These are phyloP conservation scores for Barnettozyma californica DNA, from an alignment of 805 yeast species.

Conservation along the genomic window DNA sequence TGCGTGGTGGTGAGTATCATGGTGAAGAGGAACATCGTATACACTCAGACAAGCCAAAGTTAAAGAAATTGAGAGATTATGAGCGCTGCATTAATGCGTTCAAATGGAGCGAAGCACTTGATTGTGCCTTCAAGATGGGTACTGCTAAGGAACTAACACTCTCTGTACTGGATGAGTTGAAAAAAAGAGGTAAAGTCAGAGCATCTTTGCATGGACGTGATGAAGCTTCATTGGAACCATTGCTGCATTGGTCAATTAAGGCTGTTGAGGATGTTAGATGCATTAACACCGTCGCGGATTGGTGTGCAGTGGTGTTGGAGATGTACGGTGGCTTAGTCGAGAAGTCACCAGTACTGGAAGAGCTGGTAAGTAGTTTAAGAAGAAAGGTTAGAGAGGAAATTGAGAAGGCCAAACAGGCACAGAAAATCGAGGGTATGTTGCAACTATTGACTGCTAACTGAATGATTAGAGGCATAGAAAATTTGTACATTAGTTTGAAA, in stretches of 20 bases:
- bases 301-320: slow-evolving; percentile 66
- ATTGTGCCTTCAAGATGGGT: slow-evolving; percentile 76
- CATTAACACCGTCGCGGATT: slow-evolving; percentile 54
- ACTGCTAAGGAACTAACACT: slow-evolving; percentile 74
- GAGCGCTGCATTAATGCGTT: slow-evolving; percentile 83
- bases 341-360: slow-evolving; percentile 71
- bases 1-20: slow-evolving; percentile 84
- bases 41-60: slow-evolving; percentile 50
- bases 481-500: background rate
- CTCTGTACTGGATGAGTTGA: slow-evolving; percentile 80
- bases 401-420: slow-evolving; percentile 78
- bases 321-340: slow-evolving; percentile 73
- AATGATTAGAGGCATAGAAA: slow-evolving; percentile 1
- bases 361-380: slow-evolving; percentile 55
- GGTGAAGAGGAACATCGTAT: slow-evolving; percentile 83
- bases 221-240: slow-evolving; percentile 79
- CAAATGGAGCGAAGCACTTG: slow-evolving; percentile 90
- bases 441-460: slow-evolving; percentile 61
- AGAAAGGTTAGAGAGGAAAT: slow-evolving; percentile 65
- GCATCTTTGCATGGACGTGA: slow-evolving; percentile 79
- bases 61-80: slow-evolving; percentile 69
- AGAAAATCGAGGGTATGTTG: slow-evolving; percentile 88
- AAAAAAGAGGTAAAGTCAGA: slow-evolving; percentile 82
- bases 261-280: slow-evolving; percentile 76
- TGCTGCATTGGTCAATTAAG: slow-evolving; percentile 76